Evolutionary conservation across 768 basidiomycete species (phyloP).

Genomic region (Terana coerulea): DNA sequence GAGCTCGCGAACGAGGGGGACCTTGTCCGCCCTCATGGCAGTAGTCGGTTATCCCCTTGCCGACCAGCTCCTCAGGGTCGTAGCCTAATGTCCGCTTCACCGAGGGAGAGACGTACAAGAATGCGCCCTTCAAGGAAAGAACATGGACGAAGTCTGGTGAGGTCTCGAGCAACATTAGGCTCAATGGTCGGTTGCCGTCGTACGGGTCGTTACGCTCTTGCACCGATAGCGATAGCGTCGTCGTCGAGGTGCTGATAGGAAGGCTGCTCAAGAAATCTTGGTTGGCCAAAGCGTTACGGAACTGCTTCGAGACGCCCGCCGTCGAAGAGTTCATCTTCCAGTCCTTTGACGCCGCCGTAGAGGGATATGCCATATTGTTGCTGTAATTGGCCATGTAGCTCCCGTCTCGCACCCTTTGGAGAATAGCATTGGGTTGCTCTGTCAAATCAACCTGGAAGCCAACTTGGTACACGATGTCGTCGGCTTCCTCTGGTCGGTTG

Average conservation of each 20-base stretch:
- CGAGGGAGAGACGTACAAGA: slow-evolving; percentile 89
- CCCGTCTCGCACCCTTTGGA: slow-evolving; percentile 76
- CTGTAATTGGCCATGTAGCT: slow-evolving; percentile 68
- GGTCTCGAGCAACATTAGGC: slow-evolving; percentile 56
- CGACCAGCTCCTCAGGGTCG: slow-evolving; percentile 78
- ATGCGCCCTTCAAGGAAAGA: slow-evolving; percentile 86
- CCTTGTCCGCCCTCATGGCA: slow-evolving; percentile 88
- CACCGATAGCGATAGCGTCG: slow-evolving; percentile 11
- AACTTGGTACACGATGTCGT: slow-evolving; percentile 80
- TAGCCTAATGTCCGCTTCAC: slow-evolving; percentile 81
- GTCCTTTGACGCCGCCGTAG: slow-evolving; percentile 23
- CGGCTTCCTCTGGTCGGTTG: slow-evolving; percentile 47
- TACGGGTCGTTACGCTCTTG: slow-evolving; percentile 22
- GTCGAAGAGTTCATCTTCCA: slow-evolving; percentile 28
- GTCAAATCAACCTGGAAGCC: slow-evolving; percentile 96
- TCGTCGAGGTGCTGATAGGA: slow-evolving; percentile 20
- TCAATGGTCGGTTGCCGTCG: slow-evolving; percentile 46
- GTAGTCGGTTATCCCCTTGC: slow-evolving; percentile 71
- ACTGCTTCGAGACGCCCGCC: slow-evolving; percentile 46
- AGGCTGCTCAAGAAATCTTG: slow-evolving; percentile 45
- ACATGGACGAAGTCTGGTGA: slow-evolving; percentile 85
- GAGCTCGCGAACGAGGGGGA: slow-evolving; percentile 87
- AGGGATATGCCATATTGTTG: slow-evolving; percentile 16
- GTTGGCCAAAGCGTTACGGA: slow-evolving; percentile 47
- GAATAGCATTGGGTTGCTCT: slow-evolving; percentile 79